Evolutionary conservation across 768 basidiomycete genomes (phyloP), one percentile per base, ranked within the genome.

Genomic region (Rhizopogon salebrosus): DNA sequence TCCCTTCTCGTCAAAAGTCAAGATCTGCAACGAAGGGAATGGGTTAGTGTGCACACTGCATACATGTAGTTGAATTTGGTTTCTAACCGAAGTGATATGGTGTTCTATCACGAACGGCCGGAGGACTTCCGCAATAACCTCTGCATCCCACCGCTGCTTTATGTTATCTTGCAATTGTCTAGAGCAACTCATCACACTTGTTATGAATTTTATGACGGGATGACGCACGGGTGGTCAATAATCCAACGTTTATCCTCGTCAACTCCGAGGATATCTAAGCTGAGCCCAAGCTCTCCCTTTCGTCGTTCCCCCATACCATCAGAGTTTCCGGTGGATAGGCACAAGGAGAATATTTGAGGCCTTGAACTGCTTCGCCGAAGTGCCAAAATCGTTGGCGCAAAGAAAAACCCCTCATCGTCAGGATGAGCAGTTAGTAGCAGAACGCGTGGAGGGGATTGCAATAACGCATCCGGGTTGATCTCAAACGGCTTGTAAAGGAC

Each of bases 331-430:
- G 70, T 73, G 5, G 91, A 93, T 50, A 98, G 63, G 54, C 90
- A 93, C 16, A 95, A 63, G 0, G 80, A 87, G 57, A 72, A 80
- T 0, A 88, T 63, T 20, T 78, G 69, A 18, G 64, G 58, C 2
- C 55, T 51, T 22, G 49, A 42, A 36, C 55, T 50, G 36, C 56
- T 31, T 31, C 62, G 54, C 37, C 41, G 57, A 29, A 94, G 74
- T 2, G 79, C 75, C 29, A 85, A 70, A 13, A 95, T 66, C 0
- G 91, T 93, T 0, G 94, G 94, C 3, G 85, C 84, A 66, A 98
- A 98, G 76, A 98, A 98, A 78, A 95, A 80, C 65, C 84, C 85
- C 71, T 97, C 94, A 65, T 98, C 94, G 64, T 97, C 94, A 2
- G 94, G 94, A 64, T 98, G 94, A 24, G 94, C 92, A 0, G 94